phyloP scores from a whole-genome alignment of 805 yeast species.

The Ogataea sp. region DNA sequence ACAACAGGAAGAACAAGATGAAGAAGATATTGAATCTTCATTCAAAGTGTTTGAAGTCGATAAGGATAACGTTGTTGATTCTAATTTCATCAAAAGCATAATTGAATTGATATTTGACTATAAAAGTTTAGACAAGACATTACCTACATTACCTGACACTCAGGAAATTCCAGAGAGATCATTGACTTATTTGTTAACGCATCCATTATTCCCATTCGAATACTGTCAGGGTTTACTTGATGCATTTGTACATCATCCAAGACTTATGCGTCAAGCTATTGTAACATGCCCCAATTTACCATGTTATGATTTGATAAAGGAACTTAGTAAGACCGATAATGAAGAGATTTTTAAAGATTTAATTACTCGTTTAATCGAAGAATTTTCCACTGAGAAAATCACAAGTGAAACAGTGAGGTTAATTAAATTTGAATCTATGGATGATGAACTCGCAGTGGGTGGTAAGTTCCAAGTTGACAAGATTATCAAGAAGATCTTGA shows the following conservation, averaged over 20 bases:
- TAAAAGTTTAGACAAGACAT: conserved; percentile 1
- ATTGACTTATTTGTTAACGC: conserved; percentile 70
- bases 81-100: conserved; percentile 40
- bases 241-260: conserved; percentile 41
- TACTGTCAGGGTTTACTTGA: conserved; percentile 48
- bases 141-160: conserved; percentile 18
- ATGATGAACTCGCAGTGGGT: conserved; percentile 16
- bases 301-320: conserved; percentile 52
- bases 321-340: conserved; percentile 46
- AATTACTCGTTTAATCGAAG: conserved; percentile 57
- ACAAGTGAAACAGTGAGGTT: conserved; percentile 37
- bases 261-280: conserved; percentile 73
- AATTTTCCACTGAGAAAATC: conserved; percentile 52
- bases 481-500: conserved; percentile 37
- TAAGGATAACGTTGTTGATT: conserved; percentile 57
- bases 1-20: conserved; percentile 16
- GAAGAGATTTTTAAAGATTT: conserved; percentile 63
- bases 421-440: conserved; percentile 16
- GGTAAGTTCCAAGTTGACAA: conserved; percentile 30
- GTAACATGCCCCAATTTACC: conserved; percentile 69
- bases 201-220: conserved; percentile 72
- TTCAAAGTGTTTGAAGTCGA: conserved; percentile 52
- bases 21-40: conserved; percentile 4
- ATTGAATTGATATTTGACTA: conserved; percentile 30
- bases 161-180: conserved; percentile 44